Evolutionary conservation across 345 rosid genomes (phyloP).

Genomic region (Murraya paniculata): DNA sequence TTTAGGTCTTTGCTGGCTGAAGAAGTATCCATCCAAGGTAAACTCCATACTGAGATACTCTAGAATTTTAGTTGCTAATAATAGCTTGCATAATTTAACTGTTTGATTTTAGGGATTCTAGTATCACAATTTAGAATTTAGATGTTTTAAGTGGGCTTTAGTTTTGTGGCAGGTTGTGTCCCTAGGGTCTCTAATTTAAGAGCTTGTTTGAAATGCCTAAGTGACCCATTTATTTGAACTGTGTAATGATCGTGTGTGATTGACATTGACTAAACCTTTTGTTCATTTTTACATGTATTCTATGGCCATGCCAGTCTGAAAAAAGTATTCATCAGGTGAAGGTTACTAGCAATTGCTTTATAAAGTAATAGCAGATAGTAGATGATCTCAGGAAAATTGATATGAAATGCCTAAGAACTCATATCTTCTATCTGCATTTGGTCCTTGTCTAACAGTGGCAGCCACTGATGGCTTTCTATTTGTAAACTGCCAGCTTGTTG

Average conservation of each 20-base stretch:
- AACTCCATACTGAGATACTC: background rate
- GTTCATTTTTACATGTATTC: background rate
- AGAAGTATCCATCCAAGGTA: slow-evolving; percentile 54
- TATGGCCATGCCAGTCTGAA: background rate
- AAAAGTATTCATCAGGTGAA: background rate
- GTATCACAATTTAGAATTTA: background rate
- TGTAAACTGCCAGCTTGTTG: slow-evolving; percentile 36
- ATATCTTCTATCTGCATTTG: background rate
- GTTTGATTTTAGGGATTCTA: background rate
- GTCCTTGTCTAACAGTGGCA: slow-evolving; percentile 1
- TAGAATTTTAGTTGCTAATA: background rate
- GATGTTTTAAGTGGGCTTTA: background rate
- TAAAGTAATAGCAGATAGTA: background rate
- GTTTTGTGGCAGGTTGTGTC: background rate
- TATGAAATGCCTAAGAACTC: background rate
- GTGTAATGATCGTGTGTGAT: background rate
- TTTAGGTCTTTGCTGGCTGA: slow-evolving; percentile 58
- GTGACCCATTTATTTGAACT: background rate
- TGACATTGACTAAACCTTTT: background rate
- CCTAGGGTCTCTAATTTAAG: background rate
- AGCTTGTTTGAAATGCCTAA: background rate
- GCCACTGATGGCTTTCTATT: slow-evolving; percentile 7
- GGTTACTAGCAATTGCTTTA: background rate
- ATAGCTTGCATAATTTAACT: background rate
- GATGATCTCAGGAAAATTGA: background rate